Conservation (phyloP, 129 eudicot genomes). For the Calendula officinalis region DNA sequence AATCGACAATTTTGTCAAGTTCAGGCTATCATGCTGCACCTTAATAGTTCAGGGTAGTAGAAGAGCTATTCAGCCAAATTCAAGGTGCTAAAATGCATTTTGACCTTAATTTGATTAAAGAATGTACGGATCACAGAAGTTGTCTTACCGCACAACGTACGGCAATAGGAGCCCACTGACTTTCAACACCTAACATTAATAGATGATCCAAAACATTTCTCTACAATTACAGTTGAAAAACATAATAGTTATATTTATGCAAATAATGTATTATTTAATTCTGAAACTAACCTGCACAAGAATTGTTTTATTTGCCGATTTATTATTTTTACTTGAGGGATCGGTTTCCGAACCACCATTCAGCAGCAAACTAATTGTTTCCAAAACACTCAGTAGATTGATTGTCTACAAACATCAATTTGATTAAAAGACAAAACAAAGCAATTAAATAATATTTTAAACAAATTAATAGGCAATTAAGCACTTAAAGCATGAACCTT, state of each 20-base stretch:
- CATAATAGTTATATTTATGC: background rate
- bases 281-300: slow-evolving; percentile 80
- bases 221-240: slow-evolving; percentile 36
- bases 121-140: slow-evolving; percentile 15
- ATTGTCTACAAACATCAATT: slow-evolving; percentile 69
- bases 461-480: slow-evolving; percentile 6
- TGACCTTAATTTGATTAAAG: background rate
- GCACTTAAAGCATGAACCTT: slow-evolving; percentile 49
- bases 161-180: slow-evolving; percentile 95
- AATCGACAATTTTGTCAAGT: no score
- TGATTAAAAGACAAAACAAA: slow-evolving; percentile 19
- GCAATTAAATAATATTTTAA: slow-evolving; percentile 17
- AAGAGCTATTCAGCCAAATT: no score
- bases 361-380: slow-evolving; percentile 71
- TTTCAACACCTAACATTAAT: slow-evolving; percentile 89
- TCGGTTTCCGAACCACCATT: slow-evolving; percentile 57
- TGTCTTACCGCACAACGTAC: slow-evolving; percentile 84
- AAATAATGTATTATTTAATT: background rate
- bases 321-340: slow-evolving; percentile 63
- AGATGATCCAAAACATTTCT: slow-evolving; percentile 77
- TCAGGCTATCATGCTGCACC: no score
- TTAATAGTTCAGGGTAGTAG: no score
- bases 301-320: slow-evolving; percentile 67
- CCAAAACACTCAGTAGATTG: slow-evolving; percentile 86
- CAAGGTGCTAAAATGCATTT: no score